Conservation (phyloP, 176 grass and related monocot genomes). For the Saccharum spontaneum region DNA sequence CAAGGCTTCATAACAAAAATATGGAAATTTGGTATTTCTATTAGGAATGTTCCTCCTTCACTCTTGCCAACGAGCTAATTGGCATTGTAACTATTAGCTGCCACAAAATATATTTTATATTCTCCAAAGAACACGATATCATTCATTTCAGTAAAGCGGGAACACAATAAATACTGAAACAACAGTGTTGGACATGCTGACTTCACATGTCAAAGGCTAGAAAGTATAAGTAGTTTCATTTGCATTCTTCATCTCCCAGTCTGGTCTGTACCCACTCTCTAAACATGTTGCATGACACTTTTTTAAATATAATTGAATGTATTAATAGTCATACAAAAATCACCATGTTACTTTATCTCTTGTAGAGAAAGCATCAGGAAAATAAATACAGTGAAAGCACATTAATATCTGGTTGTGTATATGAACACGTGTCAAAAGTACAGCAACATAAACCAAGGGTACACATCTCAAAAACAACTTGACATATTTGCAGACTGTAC, state of each 20-base stretch:
- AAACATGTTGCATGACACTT: not conserved
- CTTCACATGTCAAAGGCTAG: not conserved
- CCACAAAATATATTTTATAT: not conserved
- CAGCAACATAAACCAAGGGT: not conserved
- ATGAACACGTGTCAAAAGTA: not conserved
- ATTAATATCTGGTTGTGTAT: not conserved
- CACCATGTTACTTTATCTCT: not conserved
- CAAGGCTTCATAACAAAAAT: constrained; percentile 4
- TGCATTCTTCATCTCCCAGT: not conserved
- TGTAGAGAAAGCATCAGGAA: not conserved
- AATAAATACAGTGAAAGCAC: not conserved
- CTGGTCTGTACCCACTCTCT: not conserved
- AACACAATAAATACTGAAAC: not conserved
- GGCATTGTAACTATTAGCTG: not conserved
- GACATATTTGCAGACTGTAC: not conserved
- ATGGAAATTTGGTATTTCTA: not conserved
- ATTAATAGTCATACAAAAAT: not conserved
- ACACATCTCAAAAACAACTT: not conserved
- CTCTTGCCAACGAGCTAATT: not conserved
- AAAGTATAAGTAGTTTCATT: not conserved
- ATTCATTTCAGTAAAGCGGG: not conserved
- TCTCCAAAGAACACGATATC: not conserved
- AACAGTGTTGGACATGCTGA: not conserved
- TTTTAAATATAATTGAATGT: not conserved
- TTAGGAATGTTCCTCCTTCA: not conserved